Evolutionary conservation across 2,329 filamentous ascomycete species (phyloP).

Genomic region (Capronia epimyces): DNA sequence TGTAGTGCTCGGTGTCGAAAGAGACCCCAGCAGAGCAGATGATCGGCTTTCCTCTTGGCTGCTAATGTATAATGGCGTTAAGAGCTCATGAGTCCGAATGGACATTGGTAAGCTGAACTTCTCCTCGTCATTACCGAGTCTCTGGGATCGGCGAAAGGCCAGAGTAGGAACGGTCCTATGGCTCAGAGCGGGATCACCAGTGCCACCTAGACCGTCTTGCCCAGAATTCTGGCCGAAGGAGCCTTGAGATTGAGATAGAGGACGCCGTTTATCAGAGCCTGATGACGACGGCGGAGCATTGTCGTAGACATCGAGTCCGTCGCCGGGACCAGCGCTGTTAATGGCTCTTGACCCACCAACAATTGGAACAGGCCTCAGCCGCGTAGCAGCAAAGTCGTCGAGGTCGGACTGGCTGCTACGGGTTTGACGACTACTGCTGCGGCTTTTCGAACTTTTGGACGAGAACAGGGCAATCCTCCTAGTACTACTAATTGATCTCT

Average conservation of each 20-base stretch:
- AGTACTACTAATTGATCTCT: constrained; percentile 37
- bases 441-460: constrained; percentile 39
- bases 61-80: constrained; percentile 17
- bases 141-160: constrained; percentile 26
- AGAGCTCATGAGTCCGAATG: constrained; percentile 23
- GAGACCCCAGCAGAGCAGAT: constrained; percentile 18
- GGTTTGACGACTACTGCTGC: constrained; percentile 32
- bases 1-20: constrained; percentile 18
- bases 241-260: constrained; percentile 25
- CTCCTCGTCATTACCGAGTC: constrained; percentile 20
- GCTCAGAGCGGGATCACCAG: neutral
- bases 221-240: constrained; percentile 33
- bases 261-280: constrained; percentile 26
- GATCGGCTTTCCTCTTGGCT: constrained; percentile 25
- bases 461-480: constrained; percentile 36
- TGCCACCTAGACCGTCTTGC: constrained; percentile 26
- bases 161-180: constrained; percentile 12
- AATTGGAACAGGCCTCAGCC: constrained; percentile 48
- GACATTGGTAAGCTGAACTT: constrained; percentile 23
- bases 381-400: constrained; percentile 45
- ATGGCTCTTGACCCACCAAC: constrained; percentile 38
- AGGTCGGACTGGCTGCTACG: constrained; percentile 38
- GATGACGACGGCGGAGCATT: constrained; percentile 32
- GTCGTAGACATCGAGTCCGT: constrained; percentile 39
- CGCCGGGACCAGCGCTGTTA: constrained; percentile 34